These are phyloP conservation scores for Emergomyces orientalis DNA, from an alignment of 2,329 filamentous ascomycete genomes.

Conservation along the genomic window DNA sequence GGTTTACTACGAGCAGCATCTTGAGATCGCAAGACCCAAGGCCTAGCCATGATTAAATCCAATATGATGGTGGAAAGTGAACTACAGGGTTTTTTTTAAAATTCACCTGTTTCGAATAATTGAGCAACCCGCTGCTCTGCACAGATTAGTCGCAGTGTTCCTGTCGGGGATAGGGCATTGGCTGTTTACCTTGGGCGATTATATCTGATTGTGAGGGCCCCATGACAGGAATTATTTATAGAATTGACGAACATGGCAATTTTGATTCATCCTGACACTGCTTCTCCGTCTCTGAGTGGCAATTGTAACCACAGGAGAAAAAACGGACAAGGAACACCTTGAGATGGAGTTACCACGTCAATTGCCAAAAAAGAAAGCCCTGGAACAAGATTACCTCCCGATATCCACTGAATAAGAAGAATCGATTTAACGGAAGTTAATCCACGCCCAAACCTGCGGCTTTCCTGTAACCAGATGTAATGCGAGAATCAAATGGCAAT, in stretches of 20 bases:
- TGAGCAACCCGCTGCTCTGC: background rate
- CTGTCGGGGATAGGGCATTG: background rate
- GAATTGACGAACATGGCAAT: background rate
- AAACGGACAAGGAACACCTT: background rate
- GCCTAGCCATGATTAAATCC: background rate
- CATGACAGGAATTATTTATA: slow-evolving; percentile 2
- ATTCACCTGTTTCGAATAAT: background rate
- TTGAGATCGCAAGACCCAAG: background rate
- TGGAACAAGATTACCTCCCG: background rate
- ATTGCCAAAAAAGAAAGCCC: background rate
- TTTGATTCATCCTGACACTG: background rate
- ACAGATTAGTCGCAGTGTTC: background rate
- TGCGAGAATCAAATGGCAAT: background rate
- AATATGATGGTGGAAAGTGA: background rate
- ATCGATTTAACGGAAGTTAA: background rate
- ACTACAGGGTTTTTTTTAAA: background rate
- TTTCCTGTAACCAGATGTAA: background rate
- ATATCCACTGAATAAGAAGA: background rate
- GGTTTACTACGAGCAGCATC: background rate
- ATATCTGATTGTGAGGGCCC: background rate
- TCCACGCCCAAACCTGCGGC: background rate
- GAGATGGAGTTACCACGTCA: background rate
- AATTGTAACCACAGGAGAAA: too few relatives aligned
- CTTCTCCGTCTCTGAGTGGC: background rate
- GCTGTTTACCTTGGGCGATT: background rate